These are phyloP conservation scores for Akanthomyces muscarius DNA, from an alignment of 2,329 filamentous ascomycete genomes.

Conservation along the genomic window DNA sequence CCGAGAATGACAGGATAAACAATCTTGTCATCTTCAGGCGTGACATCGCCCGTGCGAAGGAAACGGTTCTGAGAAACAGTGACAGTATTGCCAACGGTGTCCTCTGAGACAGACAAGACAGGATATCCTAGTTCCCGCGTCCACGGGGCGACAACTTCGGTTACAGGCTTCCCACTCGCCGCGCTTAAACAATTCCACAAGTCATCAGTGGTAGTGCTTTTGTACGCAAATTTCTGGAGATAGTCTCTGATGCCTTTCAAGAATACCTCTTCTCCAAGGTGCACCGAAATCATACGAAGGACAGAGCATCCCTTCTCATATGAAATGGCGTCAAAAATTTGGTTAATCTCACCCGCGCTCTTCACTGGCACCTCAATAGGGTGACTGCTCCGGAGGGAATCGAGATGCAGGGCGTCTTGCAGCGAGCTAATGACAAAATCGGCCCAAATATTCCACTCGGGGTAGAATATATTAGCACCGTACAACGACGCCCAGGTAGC, in stretches of 20 bases:
- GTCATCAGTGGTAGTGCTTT: slow-evolving; percentile 86
- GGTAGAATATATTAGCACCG: slow-evolving; percentile 90
- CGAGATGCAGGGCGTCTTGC: slow-evolving; percentile 79
- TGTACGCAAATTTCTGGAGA: slow-evolving; percentile 93
- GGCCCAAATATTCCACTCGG: slow-evolving; percentile 98
- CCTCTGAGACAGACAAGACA: slow-evolving; percentile 74
- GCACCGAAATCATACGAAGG: slow-evolving; percentile 96
- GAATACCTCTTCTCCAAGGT: slow-evolving; percentile 88
- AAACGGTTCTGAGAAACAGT: slow-evolving; percentile 93
- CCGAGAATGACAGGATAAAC: slow-evolving; percentile 88
- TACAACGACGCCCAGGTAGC: slow-evolving; percentile 56
- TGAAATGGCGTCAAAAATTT: slow-evolving; percentile 97
- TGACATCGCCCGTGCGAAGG: slow-evolving; percentile 85
- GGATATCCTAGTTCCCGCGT: slow-evolving; percentile 95
- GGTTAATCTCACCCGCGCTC: slow-evolving; percentile 91
- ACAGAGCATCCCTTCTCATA: slow-evolving; percentile 98
- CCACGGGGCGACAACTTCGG: slow-evolving; percentile 90
- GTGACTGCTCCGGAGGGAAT: slow-evolving; percentile 90
- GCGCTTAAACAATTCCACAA: slow-evolving; percentile 84
- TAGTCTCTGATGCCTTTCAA: slow-evolving; percentile 87
- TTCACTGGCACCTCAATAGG: slow-evolving; percentile 96
- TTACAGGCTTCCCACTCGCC: slow-evolving; percentile 86
- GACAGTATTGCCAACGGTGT: slow-evolving; percentile 58
- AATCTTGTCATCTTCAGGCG: slow-evolving; percentile 84
- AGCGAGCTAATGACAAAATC: slow-evolving; percentile 90